Evolutionary conservation across 2,329 filamentous ascomycete genomes (phyloP), one percentile per base, ranked within the genome.

Genomic region (Aaosphaeria pasadenensis): DNA sequence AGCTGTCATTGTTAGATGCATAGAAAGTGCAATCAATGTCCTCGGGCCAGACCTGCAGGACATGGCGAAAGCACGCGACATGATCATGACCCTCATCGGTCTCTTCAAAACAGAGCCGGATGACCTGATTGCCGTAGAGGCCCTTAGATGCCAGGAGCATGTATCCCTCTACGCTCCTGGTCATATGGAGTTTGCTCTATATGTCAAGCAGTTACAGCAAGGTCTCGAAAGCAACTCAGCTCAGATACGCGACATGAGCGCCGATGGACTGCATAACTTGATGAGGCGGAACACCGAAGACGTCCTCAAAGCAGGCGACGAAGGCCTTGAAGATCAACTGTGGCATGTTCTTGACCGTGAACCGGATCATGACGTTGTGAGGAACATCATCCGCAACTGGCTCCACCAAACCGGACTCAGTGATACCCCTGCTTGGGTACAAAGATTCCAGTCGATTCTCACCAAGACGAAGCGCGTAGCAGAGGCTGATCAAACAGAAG

Each of bases 21-120:
- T 96, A 30, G 91, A 97, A 70, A 94, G 91, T n/a, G 79, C 96
- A 28, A 91, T 99, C 73, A 97, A 97, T 58, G 94, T 99, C 7
- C 80, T 99, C 7, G 94, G 94, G 0, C 94, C 94, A 0, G 95
- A 99, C 71, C 75, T 99, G 24, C 94, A 97, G 69, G 94, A 97
- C 62, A 84, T 94, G 55, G 84, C 84, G 4, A 96, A 95, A 71
- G 89, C 90, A n/a, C 80, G 94, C 56, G 91, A 96, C 64, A 80
- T 99, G 46, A 94, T 97, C 44, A 80, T 97, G 52, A 94, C 86
- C 0, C 78, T 99, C 6, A 86, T 97, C 4, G 80, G 83, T 3
- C 87, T 95, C 55, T 94, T 97, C 60, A 85, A 89, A 53, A 77
- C 86, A 42, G 89, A 95, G 59, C 80, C 87, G 4, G 84, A 88